Evolutionary conservation across 139 green algal species (phyloP), one percentile per base, ranked within the genome.

Genomic region (Volvox reticuliferus): DNA sequence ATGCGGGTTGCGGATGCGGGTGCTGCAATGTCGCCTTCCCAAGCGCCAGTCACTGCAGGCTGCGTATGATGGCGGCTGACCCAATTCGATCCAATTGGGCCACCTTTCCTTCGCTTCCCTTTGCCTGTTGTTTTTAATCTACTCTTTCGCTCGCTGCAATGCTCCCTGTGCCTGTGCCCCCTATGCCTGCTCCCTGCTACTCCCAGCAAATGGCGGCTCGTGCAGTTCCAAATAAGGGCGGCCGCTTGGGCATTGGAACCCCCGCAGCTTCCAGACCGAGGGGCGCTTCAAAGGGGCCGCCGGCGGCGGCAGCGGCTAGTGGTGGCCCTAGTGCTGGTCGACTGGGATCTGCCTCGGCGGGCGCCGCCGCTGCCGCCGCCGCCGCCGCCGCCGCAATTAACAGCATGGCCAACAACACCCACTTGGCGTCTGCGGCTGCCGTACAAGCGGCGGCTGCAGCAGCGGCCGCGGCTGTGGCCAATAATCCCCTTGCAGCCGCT

Each of bases 181-280:
- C 26, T 30, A 1, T 62, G 2, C 77, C 33, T 82, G 17, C 16
- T 13, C 77, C 32, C 77, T 9, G 9, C 5, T 63, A 35, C 65
- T 19, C 36, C 24, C 85, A 89, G 85, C 85, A 89, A 89, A 89
- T 89, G 85, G n/a, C 69, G 5, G 71, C 85, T 16, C 37, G 85
- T 1, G 50, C 18, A 0, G 44, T 28, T 0, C 36, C 67, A 0
- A 68, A 32, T 26, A 62, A 61, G 68, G 2, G 22, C 35, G 50
- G 32, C 2, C 79, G 79, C 26, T 30, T 71, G 50, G 28, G 28
- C 50, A 61, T 44, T 0, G 50, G 50, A 30, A 24, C 79, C 6
- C 65, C 65, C 21, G 65, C 65, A 73, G 65, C 65, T 2, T 73
- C 71, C 28, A 33, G 71, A 30, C 16, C 71, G n/a, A 13, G 71